Evolutionary conservation across 2,329 filamentous ascomycete genomes (phyloP).

Genomic region (Laburnicola sp.): DNA sequence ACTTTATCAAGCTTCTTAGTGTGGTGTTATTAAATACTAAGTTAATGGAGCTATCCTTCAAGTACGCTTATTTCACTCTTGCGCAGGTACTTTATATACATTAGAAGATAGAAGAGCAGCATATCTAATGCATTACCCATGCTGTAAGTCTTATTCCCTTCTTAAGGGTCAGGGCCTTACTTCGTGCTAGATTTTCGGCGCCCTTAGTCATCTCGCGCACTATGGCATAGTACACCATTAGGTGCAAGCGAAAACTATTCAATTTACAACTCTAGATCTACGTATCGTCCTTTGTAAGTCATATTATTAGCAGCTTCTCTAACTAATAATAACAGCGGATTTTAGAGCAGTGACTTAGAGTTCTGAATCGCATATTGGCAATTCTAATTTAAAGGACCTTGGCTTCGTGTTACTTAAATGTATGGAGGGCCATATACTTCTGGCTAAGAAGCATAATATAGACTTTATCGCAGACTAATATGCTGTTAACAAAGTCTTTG

Average conservation of each 20-base stretch:
- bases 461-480: conserved; percentile 14
- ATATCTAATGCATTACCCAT: conserved; percentile 11
- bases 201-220: conserved; percentile 1
- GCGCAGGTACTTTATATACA: conserved; percentile 12
- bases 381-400: conserved; percentile 11
- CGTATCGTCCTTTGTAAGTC: conserved; percentile 11
- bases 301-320: background rate
- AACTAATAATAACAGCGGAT: conserved; percentile 8
- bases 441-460: background rate
- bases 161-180: background rate
- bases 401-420: conserved; percentile 19
- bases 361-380: background rate
- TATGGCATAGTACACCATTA: conserved; percentile 5
- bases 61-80: conserved; percentile 14
- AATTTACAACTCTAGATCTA: conserved; percentile 8
- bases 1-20: conserved; percentile 3
- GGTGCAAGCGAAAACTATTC: conserved; percentile 7
- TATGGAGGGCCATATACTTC: conserved; percentile 15
- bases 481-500: conserved; percentile 16
- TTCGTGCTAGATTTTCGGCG: conserved; percentile 8
- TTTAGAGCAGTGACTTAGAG: conserved; percentile 3
- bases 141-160: conserved; percentile 10
- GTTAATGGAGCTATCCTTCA: conserved; percentile 2
- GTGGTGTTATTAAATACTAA: background rate
- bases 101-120: conserved; percentile 10